phyloP scores from a whole-genome alignment of 1,139 yeast species.

The Candida sp. region DNA sequence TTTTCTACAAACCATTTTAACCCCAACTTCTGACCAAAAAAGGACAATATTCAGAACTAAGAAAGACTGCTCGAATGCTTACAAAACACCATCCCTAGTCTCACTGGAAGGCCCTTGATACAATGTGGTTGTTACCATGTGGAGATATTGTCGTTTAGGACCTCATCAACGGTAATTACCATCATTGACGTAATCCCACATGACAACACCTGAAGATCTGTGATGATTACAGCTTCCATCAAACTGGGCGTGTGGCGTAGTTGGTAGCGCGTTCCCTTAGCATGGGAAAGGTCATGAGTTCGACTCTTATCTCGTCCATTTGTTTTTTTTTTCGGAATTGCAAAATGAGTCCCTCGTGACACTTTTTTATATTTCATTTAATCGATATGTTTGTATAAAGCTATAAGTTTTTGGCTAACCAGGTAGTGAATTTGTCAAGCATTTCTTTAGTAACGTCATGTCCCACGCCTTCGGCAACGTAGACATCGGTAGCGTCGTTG shows the following conservation, averaged over 20 bases:
- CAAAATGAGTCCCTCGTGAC: too few relatives aligned
- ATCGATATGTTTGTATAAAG: background rate
- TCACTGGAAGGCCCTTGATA: too few relatives aligned
- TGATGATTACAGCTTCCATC: background rate
- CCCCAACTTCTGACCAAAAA: background rate
- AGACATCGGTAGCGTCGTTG: slow-evolving; percentile 28
- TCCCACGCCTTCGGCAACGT: slow-evolving; percentile 34
- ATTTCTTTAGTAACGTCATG: slow-evolving; percentile 42
- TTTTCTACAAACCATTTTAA: background rate
- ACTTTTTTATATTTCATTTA: too few relatives aligned
- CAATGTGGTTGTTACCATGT: too few relatives aligned
- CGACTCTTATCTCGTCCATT: slow-evolving; percentile 48
- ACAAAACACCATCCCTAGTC: too few relatives aligned
- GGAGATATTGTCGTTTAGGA: too few relatives aligned
- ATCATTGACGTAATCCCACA: background rate
- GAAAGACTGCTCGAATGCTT: background rate
- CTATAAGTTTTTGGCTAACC: slow-evolving; percentile 28
- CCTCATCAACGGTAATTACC: too few relatives aligned
- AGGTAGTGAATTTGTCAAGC: slow-evolving; percentile 35
- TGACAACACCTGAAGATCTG: background rate
- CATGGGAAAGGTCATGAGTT: slow-evolving; percentile 71
- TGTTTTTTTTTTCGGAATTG: background rate
- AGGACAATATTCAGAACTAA: background rate
- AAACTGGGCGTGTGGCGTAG: slow-evolving; percentile 68
- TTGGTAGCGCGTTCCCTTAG: slow-evolving; percentile 75